Evolutionary conservation across 805 yeast genomes (phyloP).

Genomic region (Wickerhamiella cacticola): DNA sequence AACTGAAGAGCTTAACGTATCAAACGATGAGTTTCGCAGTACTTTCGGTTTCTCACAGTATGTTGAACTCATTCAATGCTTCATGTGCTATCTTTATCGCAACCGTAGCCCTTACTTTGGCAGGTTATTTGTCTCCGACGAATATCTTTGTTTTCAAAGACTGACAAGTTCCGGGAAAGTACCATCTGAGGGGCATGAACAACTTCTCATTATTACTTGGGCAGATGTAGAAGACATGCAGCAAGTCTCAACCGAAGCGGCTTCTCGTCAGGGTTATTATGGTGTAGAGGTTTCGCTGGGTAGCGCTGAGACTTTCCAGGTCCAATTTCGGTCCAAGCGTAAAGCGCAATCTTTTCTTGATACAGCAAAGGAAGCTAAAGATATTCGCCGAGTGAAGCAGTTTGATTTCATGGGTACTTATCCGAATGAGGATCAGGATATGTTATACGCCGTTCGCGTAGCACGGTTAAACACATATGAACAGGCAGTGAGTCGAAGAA

Average conservation of each 20-base stretch:
- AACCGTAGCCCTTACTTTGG: slow-evolving; percentile 74
- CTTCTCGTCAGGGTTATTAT: slow-evolving; percentile 34
- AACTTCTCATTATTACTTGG: slow-evolving; percentile 74
- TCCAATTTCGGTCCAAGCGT: slow-evolving; percentile 42
- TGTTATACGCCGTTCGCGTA: slow-evolving; percentile 15
- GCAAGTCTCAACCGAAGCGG: not conserved
- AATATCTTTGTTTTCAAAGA: slow-evolving; percentile 67
- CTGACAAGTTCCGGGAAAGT: slow-evolving; percentile 31
- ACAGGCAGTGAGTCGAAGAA: slow-evolving; percentile 12
- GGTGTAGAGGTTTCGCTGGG: slow-evolving; percentile 59
- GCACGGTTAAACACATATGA: slow-evolving; percentile 22
- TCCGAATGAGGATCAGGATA: slow-evolving; percentile 6
- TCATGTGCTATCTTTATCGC: slow-evolving; percentile 34
- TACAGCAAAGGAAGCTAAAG: not conserved
- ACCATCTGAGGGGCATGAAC: slow-evolving; percentile 49
- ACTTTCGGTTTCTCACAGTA: slow-evolving; percentile 52
- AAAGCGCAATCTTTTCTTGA: not conserved
- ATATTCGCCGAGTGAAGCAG: slow-evolving; percentile 4
- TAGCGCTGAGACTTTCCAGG: slow-evolving; percentile 64
- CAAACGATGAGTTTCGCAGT: slow-evolving; percentile 47
- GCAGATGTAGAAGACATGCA: slow-evolving; percentile 57
- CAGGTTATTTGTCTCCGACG: slow-evolving; percentile 58
- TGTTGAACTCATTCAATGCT: slow-evolving; percentile 50
- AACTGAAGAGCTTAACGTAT: slow-evolving; percentile 33
- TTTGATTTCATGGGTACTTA: slow-evolving; percentile 9